Conservation (phyloP, 1,284 basidiomycete species). For the Taiwanofungus camphoratus region DNA sequence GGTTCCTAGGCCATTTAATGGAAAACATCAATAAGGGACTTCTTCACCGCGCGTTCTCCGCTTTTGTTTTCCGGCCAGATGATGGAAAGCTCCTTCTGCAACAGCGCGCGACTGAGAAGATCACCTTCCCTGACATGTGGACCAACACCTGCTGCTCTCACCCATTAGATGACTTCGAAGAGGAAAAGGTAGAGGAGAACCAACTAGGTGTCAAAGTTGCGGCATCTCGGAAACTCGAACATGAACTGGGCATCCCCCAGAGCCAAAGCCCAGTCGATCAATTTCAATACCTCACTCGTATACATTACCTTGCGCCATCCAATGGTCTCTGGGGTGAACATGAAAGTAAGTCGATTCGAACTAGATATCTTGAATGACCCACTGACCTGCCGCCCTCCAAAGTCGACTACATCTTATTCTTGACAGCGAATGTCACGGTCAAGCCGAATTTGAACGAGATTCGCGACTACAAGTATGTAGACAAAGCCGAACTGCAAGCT, state of each 20-base stretch:
- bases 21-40: constrained; percentile 93
- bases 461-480: constrained; percentile 87
- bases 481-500: constrained; percentile 79
- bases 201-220: constrained; percentile 87
- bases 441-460: constrained; percentile 90
- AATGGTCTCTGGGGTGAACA: constrained; percentile 97
- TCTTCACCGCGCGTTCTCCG: constrained; percentile 97
- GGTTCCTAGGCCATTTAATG: constrained; percentile 85
- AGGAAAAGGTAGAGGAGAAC: constrained; percentile 72
- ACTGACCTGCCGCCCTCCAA: constrained; percentile 3
- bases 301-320: constrained; percentile 96
- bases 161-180: constrained; percentile 87
- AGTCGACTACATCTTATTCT: constrained; percentile 99
- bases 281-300: constrained; percentile 94
- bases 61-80: constrained; percentile 91
- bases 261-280: constrained; percentile 76
- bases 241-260: constrained; percentile 91
- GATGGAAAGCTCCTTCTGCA: constrained; percentile 96
- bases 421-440: constrained; percentile 86
- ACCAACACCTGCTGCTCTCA: constrained; percentile 99
- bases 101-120: constrained; percentile 94
- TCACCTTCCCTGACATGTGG: constrained; percentile 99
- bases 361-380: no score
- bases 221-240: constrained; percentile 91
- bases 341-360: constrained; percentile 89